Evolutionary conservation across 2,329 filamentous ascomycete genomes (phyloP), one percentile per base, ranked within the genome.

Genomic region (Elsinoe arachidis): DNA sequence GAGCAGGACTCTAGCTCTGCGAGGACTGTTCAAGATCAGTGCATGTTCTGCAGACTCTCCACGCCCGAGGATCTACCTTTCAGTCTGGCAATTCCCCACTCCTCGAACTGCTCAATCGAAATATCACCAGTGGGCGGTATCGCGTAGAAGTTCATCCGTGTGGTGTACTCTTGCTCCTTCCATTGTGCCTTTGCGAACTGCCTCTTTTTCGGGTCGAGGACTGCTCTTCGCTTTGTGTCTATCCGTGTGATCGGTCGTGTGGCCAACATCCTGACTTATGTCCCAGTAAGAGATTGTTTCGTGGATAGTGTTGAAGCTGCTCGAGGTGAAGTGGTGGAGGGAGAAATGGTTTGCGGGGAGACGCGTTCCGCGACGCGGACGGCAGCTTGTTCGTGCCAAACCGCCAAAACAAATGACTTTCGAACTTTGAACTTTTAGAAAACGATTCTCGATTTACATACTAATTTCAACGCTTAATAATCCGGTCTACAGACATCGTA

Each of bases 51-150:
- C 3, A 44, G 11, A 53, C 37, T 2, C 12, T 1, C 14, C 7
- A 15, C 2, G 2, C 14, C 15, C 4, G 3, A 14, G 1, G 7
- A 0, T 15, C 7, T 52, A 90, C 90, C 82, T 74, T 90, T 86
- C 63, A 99, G 72, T 58, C 93, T 80, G 67, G 95, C 88, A 67
- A 99, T 97, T 10, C 91, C 93, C 93, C 93, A 99, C 80, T 96
- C 90, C 70, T 99, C 93, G 67, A 99, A 99, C 69, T 99, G 86
- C 69, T 99, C 93, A 41, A 99, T 83, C 0, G 90, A 95, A 65
- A 99, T 93, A 68, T 99, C 93, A 49, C 88, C 87, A 0, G 90
- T 96, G 0, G 93, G 93, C 46, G 93, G 88, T 23, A 86, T 80
- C 43, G 83, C 76, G 75, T 99, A 99, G 73, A 96, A 92, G 77